Base-by-base conservation (phyloP, 2,329 filamentous ascomycete species). In the Hypoxylon sp. region DNA sequence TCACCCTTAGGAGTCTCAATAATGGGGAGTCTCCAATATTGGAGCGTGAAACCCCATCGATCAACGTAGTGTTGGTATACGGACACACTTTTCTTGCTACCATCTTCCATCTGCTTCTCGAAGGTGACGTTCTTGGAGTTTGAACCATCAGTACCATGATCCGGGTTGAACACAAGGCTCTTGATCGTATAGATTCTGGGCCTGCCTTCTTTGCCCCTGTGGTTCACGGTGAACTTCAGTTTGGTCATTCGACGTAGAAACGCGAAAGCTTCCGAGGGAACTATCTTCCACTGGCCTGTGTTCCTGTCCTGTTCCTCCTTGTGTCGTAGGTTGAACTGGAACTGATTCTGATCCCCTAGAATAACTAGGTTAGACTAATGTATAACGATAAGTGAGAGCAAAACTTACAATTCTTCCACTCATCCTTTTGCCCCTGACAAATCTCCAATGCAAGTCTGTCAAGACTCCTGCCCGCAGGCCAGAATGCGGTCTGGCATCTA, bases 401-500 rank as follows among this genome's bases (percentile, higher is more conserved):
- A 5, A 17, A 75, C 73, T 70, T 73, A 80, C 79, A 65, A 10
- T 68, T 75, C 31, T 75, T 71, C 50, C 77, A 76, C 2, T 81
- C 55, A 0, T 70, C 72, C 39, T 77, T 78, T n/a, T 73, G 67
- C 0, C 46, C 56, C 4, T 55, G 62, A 29, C 67, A 17, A 60
- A 77, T 62, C 2, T 64, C 64, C 19, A 72, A 24, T 8, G 77
- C 77, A 2, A 86, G 63, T 2, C 80, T 72, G 17, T 82, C 80
- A 3, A 87, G 56, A 0, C 47, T 22, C 3, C 75, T 76, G 1
- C 76, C 70, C 0, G 76, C 79, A 0, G 80, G 85, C 91, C 93
- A 98, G 82, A 99, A 99, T 11, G 92, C 92, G 0, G 93, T 92
- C 77, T 98, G 97, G 63, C 94, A 91, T 31, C 97, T 92, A 75